A percentile compares a stretch with the other conserved stretches of the same genome.
These are phyloP conservation scores for Eleusine indica DNA, from an alignment of 176 grass and related monocot genomes.

Conservation along the genomic window DNA sequence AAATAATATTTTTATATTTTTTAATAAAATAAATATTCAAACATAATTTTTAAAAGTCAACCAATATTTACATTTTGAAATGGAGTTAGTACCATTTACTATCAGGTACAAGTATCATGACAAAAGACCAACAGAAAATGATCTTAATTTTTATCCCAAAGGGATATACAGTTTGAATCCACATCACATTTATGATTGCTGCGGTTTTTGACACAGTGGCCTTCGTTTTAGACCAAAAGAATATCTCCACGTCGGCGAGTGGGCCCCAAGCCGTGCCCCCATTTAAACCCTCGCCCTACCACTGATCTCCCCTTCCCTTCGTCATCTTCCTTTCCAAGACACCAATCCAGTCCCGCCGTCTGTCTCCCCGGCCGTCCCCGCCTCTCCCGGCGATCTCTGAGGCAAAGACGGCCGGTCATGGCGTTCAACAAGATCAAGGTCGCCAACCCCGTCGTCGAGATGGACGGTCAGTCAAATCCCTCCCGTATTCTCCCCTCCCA, in stretches of 20 bases:
- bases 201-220: no score
- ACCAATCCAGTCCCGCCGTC: not conserved
- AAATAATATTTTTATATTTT: no score
- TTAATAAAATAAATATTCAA: no score
- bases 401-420: slow-evolving; percentile 53
- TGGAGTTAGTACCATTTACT: no score
- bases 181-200: no score
- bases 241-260: not conserved
- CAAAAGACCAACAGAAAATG: no score
- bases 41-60: no score
- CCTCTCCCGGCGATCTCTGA: slow-evolving; percentile 33
- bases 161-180: no score
- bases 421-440: slow-evolving; percentile 95
- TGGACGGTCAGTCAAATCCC: slow-evolving; percentile 63
- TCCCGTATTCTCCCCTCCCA: not conserved
- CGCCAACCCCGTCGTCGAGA: slow-evolving; percentile 82
- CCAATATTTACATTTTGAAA: no score
- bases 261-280: not conserved
- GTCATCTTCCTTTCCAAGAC: not conserved
- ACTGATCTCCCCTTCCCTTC: not conserved
- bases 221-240: not conserved
- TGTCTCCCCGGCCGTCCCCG: not conserved
- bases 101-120: no score
- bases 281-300: slow-evolving; percentile 14
- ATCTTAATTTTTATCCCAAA: no score